Conservation (phyloP, 2,329 filamentous ascomycete species). For the Pseudogymnoascus sp. region DNA sequence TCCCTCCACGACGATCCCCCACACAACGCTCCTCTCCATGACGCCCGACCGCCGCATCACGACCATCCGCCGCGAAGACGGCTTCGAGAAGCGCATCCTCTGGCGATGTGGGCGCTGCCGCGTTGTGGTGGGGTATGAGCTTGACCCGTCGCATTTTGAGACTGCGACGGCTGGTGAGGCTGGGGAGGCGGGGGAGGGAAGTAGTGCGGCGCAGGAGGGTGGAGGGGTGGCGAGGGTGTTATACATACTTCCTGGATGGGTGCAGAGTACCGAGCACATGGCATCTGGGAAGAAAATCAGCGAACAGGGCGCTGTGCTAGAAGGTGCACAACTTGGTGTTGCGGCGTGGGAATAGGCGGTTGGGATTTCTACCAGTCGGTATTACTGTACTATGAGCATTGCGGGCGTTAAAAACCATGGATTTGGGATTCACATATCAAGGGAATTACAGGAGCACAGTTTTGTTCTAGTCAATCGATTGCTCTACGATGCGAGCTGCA, state of each 20-base stretch:
- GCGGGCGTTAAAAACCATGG: not conserved
- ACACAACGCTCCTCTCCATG: slow-evolving; percentile 43
- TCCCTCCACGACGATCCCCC: slow-evolving; percentile 15
- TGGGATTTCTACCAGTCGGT: not conserved
- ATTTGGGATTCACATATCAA: not conserved
- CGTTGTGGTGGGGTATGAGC: slow-evolving; percentile 52
- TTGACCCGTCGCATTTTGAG: slow-evolving; percentile 40
- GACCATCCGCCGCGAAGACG: slow-evolving; percentile 48
- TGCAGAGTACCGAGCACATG: slow-evolving; percentile 51
- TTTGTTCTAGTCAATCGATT: not conserved
- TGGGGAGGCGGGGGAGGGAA: slow-evolving; percentile 13
- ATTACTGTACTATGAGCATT: not conserved
- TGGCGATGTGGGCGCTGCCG: slow-evolving; percentile 52
- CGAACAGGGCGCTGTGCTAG: slow-evolving; percentile 26
- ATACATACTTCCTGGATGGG: slow-evolving; percentile 51
- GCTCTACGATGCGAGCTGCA: slow-evolving; percentile 3
- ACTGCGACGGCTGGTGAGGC: slow-evolving; percentile 23
- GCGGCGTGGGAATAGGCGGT: slow-evolving; percentile 28
- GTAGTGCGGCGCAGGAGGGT: slow-evolving; percentile 20
- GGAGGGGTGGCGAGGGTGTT: slow-evolving; percentile 34
- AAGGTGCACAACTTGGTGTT: slow-evolving; percentile 18
- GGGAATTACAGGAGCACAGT: not conserved
- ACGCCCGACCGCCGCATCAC: slow-evolving; percentile 38
- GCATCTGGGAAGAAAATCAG: slow-evolving; percentile 27
- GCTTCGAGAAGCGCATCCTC: slow-evolving; percentile 57